Percentiles rank a stretch among this genome's conserved stretches.
phyloP scores from a whole-genome alignment of 345 rosid genomes.

The Clarkia xantiana region DNA sequence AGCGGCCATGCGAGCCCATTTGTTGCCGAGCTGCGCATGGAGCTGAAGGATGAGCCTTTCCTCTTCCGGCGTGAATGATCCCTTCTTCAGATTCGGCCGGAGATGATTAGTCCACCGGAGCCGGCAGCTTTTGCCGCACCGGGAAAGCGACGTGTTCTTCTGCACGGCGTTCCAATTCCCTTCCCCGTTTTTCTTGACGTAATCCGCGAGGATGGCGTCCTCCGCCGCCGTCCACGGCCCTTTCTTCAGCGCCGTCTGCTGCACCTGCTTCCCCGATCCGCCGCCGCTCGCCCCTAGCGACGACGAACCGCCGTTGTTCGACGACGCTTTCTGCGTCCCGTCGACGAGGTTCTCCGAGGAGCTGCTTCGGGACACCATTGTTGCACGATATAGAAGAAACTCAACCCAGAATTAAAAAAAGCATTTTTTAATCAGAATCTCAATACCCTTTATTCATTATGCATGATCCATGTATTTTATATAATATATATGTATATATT shows the following conservation, averaged over 20 bases:
- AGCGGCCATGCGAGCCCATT: slow-evolving; percentile 22
- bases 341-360: too few relatives aligned
- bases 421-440: too few relatives aligned
- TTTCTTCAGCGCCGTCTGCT: slow-evolving; percentile 12
- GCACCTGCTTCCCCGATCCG: slow-evolving; percentile 2
- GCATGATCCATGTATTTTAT: too few relatives aligned
- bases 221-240: slow-evolving; percentile 20
- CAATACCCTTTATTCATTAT: too few relatives aligned
- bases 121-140: slow-evolving; percentile 22
- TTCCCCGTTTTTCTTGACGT: slow-evolving; percentile 17
- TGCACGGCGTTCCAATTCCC: slow-evolving; percentile 20
- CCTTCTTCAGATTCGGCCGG: slow-evolving; percentile 16
- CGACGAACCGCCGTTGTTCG: background rate
- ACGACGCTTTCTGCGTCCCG: too few relatives aligned
- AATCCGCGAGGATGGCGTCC: slow-evolving; percentile 14
- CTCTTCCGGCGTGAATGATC: slow-evolving; percentile 15
- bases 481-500: too few relatives aligned
- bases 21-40: slow-evolving; percentile 17
- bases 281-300: slow-evolving; percentile 2
- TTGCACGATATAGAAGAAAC: too few relatives aligned
- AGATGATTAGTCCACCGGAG: slow-evolving; percentile 21
- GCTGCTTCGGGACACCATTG: too few relatives aligned
- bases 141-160: slow-evolving; percentile 13
- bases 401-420: too few relatives aligned
- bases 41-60: slow-evolving; percentile 15